Evolutionary conservation across 2,329 filamentous ascomycete species (phyloP).

Genomic region (Ascochyta viciae-villosae): DNA sequence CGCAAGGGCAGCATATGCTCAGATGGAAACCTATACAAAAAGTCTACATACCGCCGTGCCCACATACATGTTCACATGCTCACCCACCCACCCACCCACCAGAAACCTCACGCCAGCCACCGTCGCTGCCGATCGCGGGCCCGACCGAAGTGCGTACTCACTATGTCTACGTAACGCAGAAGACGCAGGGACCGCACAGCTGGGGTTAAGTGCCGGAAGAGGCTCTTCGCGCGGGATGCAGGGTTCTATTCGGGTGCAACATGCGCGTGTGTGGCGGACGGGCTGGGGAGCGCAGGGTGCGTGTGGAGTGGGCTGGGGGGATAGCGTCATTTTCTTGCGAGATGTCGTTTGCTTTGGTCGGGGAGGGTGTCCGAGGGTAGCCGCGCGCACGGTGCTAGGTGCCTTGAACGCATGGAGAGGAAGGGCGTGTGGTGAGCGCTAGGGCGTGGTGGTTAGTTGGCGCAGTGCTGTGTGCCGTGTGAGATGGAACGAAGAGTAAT

Average conservation of each 20-base stretch:
- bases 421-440: background rate
- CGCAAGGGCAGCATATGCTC: background rate
- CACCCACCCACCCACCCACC: background rate
- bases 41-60: background rate
- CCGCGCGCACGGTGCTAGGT: background rate
- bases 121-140: background rate
- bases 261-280: background rate
- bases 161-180: background rate
- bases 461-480: too few species aligned
- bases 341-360: background rate
- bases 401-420: background rate
- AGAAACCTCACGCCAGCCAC: background rate
- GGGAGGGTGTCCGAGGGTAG: background rate
- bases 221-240: conserved; percentile 1
- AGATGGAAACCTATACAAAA: background rate
- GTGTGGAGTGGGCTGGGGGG: background rate
- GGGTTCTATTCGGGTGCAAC: background rate
- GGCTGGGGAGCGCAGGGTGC: background rate
- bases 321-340: conserved; percentile 10
- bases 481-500: background rate
- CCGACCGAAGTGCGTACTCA: background rate
- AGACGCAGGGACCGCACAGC: background rate
- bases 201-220: background rate
- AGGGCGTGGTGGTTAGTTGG: background rate
- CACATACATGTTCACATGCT: background rate